Evolutionary conservation across 805 yeast genomes (phyloP).

Genomic region (Yamadazyma nakazawae): DNA sequence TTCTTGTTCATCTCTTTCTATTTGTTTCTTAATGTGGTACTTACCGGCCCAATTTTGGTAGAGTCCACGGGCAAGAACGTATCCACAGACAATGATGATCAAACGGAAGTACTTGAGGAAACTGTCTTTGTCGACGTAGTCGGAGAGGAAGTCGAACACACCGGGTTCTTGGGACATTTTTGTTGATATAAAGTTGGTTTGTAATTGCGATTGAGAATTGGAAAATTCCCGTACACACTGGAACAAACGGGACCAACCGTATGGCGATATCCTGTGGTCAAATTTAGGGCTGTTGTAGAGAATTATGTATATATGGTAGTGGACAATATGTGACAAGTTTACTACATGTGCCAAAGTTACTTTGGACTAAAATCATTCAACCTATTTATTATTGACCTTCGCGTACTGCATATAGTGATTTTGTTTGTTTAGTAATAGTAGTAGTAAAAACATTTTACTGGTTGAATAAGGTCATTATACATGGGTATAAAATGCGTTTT

Average conservation of each 20-base stretch:
- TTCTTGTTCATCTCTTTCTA: conserved; percentile 45
- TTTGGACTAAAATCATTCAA: too few relatives aligned
- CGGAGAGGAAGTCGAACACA: conserved; percentile 30
- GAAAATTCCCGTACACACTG: not conserved
- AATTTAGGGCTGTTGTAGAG: too few relatives aligned
- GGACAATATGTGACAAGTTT: too few relatives aligned
- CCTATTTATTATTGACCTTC: too few relatives aligned
- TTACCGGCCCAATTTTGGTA: conserved; percentile 55
- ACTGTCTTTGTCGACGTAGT: conserved; percentile 36
- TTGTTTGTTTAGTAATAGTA: not conserved
- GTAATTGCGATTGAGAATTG: not conserved
- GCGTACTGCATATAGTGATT: too few relatives aligned
- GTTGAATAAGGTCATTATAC: too few relatives aligned
- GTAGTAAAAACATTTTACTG: too few relatives aligned
- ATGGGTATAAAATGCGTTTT: not conserved
- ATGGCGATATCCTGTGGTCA: too few relatives aligned
- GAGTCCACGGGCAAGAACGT: conserved; percentile 54
- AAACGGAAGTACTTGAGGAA: conserved; percentile 47
- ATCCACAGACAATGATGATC: conserved; percentile 57
- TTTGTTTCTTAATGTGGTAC: conserved; percentile 47
- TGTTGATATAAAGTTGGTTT: not conserved
- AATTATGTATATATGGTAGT: too few relatives aligned
- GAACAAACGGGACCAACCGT: not conserved
- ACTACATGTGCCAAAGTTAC: too few relatives aligned
- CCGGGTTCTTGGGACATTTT: conserved; percentile 7